Evolutionary conservation across 768 basidiomycete species (phyloP).

Genomic region (Rhodosporidiobolus odoratus): DNA sequence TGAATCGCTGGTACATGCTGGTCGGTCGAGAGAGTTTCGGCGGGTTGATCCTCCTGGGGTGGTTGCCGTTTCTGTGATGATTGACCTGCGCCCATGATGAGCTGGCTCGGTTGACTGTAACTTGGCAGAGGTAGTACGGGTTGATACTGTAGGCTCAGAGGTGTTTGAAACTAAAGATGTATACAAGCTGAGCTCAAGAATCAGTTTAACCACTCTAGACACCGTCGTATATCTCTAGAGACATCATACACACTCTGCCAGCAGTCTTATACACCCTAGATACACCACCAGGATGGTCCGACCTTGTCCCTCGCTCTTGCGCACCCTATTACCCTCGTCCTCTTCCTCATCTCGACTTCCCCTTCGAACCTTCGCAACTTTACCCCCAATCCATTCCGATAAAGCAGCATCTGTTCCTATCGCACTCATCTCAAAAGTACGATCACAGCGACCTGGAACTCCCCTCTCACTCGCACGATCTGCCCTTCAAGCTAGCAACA

Average conservation of each 20-base stretch:
- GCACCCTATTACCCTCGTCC: not conserved
- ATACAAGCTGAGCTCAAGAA: no score
- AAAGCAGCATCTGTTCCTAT: slow-evolving; percentile 54
- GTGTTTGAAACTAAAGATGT: no score
- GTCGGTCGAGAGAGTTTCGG: not conserved
- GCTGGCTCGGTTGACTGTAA: not conserved
- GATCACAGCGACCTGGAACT: slow-evolving; percentile 65
- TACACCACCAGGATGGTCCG: no score
- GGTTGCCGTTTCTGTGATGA: not conserved
- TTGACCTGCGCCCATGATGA: not conserved
- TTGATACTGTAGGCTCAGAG: not conserved
- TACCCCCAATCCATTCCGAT: slow-evolving; percentile 1
- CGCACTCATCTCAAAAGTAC: slow-evolving; percentile 75
- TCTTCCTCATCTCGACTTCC: not conserved
- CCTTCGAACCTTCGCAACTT: not conserved
- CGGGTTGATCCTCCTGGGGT: not conserved
- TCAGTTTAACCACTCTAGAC: no score
- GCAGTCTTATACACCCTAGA: no score
- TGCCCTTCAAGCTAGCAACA: slow-evolving; percentile 68
- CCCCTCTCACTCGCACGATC: slow-evolving; percentile 83
- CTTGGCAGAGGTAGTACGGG: not conserved
- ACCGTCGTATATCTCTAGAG: no score
- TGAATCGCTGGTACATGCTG: not conserved
- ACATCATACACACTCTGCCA: no score
- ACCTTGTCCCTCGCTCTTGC: no score